These are phyloP conservation scores for Hygrocybe punicea DNA, from an alignment of 768 basidiomycete species.

Conservation along the genomic window DNA sequence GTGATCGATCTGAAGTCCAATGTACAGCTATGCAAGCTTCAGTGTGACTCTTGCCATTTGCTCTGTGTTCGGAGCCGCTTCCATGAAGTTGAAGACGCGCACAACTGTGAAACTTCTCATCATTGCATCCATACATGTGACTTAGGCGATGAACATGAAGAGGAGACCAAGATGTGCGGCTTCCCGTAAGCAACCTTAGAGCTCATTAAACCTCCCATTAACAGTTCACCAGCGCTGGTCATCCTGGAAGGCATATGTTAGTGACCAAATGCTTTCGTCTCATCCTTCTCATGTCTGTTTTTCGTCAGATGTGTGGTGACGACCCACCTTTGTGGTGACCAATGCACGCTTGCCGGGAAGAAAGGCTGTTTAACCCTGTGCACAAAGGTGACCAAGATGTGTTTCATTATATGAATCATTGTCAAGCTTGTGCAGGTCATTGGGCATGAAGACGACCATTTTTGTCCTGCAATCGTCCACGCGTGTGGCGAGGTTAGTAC, in stretches of 20 bases:
- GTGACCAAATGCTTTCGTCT: constrained; percentile 11
- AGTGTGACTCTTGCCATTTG: constrained; percentile 49
- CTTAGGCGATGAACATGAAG: constrained; percentile 37
- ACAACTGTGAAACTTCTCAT: constrained; percentile 53
- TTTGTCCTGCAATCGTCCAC: constrained; percentile 51
- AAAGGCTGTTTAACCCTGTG: constrained; percentile 53
- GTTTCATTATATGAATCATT: neutral
- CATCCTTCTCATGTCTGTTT: neutral
- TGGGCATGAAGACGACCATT: constrained; percentile 34
- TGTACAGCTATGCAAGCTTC: constrained; percentile 48
- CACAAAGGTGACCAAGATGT: constrained; percentile 36
- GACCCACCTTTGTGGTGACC: constrained; percentile 52
- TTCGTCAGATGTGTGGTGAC: constrained; percentile 49
- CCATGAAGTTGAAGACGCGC: constrained; percentile 44
- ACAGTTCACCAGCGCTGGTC: constrained; percentile 47
- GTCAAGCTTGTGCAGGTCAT: neutral
- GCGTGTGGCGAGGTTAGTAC: constrained; percentile 52
- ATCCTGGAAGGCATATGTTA: constrained; percentile 55
- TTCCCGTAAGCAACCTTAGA: constrained; percentile 6
- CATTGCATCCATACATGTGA: constrained; percentile 44
- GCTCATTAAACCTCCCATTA: neutral
- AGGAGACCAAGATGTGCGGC: constrained; percentile 38
- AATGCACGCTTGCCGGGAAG: constrained; percentile 44
- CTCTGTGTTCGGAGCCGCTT: constrained; percentile 44
- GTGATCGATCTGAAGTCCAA: constrained; percentile 45